Conservation (phyloP, 2,329 filamentous ascomycete genomes). For the Plectosphaerella sp. region DNA sequence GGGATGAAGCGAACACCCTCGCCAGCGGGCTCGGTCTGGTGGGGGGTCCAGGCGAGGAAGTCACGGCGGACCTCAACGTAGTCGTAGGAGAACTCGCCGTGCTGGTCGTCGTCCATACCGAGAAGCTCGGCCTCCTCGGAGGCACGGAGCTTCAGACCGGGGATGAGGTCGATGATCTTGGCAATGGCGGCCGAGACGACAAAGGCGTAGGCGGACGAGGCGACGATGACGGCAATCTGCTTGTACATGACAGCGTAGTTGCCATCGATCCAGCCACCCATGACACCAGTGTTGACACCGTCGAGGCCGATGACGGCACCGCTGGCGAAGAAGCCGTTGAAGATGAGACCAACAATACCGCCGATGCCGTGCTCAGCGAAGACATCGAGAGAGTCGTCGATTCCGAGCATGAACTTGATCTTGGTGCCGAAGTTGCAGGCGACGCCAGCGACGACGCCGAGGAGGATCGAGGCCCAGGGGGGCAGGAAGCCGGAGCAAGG, state of each 20-base stretch:
- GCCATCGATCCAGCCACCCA: slow-evolving; percentile 71
- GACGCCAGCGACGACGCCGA: slow-evolving; percentile 63
- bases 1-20: slow-evolving; percentile 57
- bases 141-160: slow-evolving; percentile 74
- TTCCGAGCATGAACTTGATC: slow-evolving; percentile 58
- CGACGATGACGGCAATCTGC: slow-evolving; percentile 72
- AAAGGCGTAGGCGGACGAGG: slow-evolving; percentile 64
- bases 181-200: slow-evolving; percentile 70
- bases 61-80: slow-evolving; percentile 86
- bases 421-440: slow-evolving; percentile 67
- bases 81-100: slow-evolving; percentile 86
- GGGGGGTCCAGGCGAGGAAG: slow-evolving; percentile 83
- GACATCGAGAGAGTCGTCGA: slow-evolving; percentile 69
- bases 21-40: slow-evolving; percentile 59
- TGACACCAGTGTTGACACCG: slow-evolving; percentile 65
- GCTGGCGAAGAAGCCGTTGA: slow-evolving; percentile 69
- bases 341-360: slow-evolving; percentile 64
- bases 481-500: slow-evolving; percentile 65
- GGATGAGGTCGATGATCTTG: slow-evolving; percentile 69
- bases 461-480: slow-evolving; percentile 61
- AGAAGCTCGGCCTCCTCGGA: slow-evolving; percentile 79
- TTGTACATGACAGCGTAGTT: slow-evolving; percentile 73
- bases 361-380: slow-evolving; percentile 69
- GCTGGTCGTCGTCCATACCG: slow-evolving; percentile 86
- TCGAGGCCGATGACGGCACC: slow-evolving; percentile 70